Conservation (phyloP, 176 grass and related monocot species). For the Tillandsia leiboldiana region DNA sequence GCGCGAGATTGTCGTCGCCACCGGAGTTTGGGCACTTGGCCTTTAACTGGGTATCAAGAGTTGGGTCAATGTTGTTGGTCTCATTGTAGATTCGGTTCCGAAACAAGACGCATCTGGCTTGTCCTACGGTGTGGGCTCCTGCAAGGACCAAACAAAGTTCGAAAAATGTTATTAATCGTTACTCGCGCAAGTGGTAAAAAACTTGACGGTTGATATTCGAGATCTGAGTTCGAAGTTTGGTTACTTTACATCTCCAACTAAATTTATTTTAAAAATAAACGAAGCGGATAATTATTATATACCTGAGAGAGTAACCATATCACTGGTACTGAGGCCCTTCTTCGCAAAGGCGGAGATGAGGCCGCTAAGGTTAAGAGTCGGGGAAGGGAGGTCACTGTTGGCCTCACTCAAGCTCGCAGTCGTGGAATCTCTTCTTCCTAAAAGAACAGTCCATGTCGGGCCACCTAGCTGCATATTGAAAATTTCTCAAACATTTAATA, state of each 20-base stretch:
- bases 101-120: neutral
- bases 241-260: no score
- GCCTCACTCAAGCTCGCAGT: constrained; percentile 31
- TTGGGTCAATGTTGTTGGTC: neutral
- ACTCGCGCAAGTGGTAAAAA: no score
- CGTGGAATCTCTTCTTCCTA: constrained; percentile 55
- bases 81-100: neutral
- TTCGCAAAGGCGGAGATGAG: constrained; percentile 40
- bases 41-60: neutral
- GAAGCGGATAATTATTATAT: neutral
- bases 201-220: no score
- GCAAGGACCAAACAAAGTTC: neutral
- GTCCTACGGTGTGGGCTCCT: neutral
- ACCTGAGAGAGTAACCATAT: constrained; percentile 68
- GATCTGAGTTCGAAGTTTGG: no score
- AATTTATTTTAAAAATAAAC: no score
- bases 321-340: constrained; percentile 39
- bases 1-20: neutral
- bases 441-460: constrained; percentile 32
- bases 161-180: no score
- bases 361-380: constrained; percentile 21
- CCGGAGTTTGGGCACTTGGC: neutral
- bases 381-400: constrained; percentile 43
- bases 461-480: constrained; percentile 40
- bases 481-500: neutral